A percentile compares a stretch with the other conserved stretches of the same genome.
Conservation (phyloP, 768 basidiomycete species). For the Kondoa malvinella region DNA sequence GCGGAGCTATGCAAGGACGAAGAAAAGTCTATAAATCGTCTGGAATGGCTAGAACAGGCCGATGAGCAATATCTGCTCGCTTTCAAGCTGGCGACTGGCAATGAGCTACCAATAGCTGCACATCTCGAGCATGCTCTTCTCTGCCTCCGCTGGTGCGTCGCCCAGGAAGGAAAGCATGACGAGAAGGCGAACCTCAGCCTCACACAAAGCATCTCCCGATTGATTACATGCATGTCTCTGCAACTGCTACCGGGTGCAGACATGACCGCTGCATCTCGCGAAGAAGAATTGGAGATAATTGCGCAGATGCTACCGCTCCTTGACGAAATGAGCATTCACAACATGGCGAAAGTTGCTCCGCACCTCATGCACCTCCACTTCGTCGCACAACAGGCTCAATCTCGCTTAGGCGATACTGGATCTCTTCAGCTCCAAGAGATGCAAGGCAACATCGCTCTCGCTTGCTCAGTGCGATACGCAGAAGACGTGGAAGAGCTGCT, state of each 20-base stretch:
- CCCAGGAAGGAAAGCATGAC: too few species aligned
- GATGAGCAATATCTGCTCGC: background rate
- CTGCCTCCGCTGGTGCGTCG: background rate
- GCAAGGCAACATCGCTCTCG: background rate
- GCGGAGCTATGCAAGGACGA: background rate
- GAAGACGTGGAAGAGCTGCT: background rate
- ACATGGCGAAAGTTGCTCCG: background rate
- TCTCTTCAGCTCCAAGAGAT: background rate
- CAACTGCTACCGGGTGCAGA: background rate
- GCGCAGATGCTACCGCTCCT: background rate
- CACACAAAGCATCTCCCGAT: background rate
- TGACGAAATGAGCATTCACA: background rate
- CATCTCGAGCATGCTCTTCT: background rate
- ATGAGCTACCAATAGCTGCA: background rate
- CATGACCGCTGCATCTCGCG: background rate
- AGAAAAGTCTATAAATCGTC: background rate
- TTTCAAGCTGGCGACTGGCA: background rate
- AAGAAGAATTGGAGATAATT: background rate
- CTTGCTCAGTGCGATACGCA: background rate
- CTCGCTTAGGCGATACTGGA: background rate
- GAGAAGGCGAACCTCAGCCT: background rate
- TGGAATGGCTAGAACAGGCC: background rate
- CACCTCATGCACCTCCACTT: background rate
- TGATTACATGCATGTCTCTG: background rate
- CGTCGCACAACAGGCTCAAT: background rate